Percentiles rank a stretch among this genome's conserved stretches.
phyloP scores from a whole-genome alignment of 2,329 filamentous ascomycete species.

The Phialemoniopsis sp. region DNA sequence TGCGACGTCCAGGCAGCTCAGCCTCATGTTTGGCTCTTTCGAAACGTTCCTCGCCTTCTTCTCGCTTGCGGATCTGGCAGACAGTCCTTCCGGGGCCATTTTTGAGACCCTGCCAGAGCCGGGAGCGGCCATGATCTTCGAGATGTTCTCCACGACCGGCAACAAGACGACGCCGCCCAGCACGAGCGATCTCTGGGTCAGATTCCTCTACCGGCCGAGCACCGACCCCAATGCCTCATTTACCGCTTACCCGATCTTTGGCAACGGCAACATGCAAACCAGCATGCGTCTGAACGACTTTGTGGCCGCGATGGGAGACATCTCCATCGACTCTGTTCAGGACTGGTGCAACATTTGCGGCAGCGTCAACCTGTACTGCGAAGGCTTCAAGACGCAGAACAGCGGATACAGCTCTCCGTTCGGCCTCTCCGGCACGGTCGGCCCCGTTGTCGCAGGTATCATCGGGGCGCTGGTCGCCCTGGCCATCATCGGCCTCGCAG shows the following conservation, averaged over 20 bases:
- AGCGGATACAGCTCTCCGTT: background rate
- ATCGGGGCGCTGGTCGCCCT: constrained; percentile 39
- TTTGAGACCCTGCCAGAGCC: constrained; percentile 55
- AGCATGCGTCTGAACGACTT: constrained; percentile 35
- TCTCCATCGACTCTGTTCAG: constrained; percentile 24
- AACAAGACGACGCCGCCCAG: constrained; percentile 10
- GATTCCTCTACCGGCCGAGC: constrained; percentile 53
- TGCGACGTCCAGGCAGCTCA: constrained; percentile 38
- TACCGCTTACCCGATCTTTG: constrained; percentile 34
- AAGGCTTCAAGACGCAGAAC: constrained; percentile 4
- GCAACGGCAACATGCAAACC: constrained; percentile 21
- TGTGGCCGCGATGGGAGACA: constrained; percentile 23
- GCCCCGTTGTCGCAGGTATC: constrained; percentile 36
- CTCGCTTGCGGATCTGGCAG: constrained; percentile 40
- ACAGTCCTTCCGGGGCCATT: constrained; percentile 47
- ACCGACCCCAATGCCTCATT: constrained; percentile 29
- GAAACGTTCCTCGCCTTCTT: constrained; percentile 54
- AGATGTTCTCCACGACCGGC: constrained; percentile 44
- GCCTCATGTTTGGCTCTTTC: constrained; percentile 48
- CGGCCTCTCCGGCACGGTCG: constrained; percentile 11
- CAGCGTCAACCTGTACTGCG: constrained; percentile 32
- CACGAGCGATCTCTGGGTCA: constrained; percentile 39
- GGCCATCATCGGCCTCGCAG: constrained; percentile 19
- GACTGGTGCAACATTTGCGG: constrained; percentile 42
- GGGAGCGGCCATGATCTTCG: constrained; percentile 72